phyloP scores from a whole-genome alignment of 2,329 filamentous ascomycete genomes.

The Apiospora phragmitis region DNA sequence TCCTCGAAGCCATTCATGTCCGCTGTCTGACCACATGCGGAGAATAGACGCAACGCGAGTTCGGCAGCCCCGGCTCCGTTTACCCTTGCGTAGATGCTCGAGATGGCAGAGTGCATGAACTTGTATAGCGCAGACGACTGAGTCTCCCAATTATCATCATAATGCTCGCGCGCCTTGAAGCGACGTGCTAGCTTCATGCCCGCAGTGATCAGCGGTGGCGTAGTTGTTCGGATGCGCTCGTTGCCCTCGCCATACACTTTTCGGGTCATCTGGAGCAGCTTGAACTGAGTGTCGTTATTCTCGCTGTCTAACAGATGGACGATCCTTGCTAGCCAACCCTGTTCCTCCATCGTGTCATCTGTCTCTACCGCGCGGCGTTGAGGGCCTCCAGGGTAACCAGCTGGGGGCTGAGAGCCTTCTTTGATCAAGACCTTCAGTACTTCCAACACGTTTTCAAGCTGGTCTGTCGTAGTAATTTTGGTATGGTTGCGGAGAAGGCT shows the following conservation, averaged over 20 bases:
- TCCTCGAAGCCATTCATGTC: constrained; percentile 92
- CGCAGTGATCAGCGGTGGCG: constrained; percentile 85
- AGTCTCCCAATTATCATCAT: constrained; percentile 63
- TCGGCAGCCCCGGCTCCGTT: constrained; percentile 78
- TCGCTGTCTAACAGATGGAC: constrained; percentile 82
- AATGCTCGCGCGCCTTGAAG: constrained; percentile 90
- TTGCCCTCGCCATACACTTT: constrained; percentile 90
- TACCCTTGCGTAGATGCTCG: constrained; percentile 83
- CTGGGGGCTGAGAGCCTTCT: constrained; percentile 82
- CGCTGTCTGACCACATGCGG: constrained; percentile 88
- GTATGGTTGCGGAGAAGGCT: constrained; percentile 83
- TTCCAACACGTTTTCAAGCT: constrained; percentile 86
- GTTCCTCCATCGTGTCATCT: constrained; percentile 96
- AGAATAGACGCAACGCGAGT: constrained; percentile 84
- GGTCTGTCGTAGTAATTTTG: constrained; percentile 71
- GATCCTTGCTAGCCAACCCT: constrained; percentile 93
- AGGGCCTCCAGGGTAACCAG: constrained; percentile 78
- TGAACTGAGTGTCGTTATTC: constrained; percentile 92
- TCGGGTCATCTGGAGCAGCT: constrained; percentile 82
- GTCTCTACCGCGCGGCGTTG: constrained; percentile 80
- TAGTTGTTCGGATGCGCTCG: constrained; percentile 94
- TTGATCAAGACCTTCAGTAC: constrained; percentile 90
- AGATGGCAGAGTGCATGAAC: constrained; percentile 88
- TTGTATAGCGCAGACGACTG: constrained; percentile 82
- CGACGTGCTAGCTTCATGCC: constrained; percentile 86